Evolutionary conservation across 2,329 filamentous ascomycete genomes (phyloP), one percentile per base, ranked within the genome.

Genomic region (Shiraia bambusicola): DNA sequence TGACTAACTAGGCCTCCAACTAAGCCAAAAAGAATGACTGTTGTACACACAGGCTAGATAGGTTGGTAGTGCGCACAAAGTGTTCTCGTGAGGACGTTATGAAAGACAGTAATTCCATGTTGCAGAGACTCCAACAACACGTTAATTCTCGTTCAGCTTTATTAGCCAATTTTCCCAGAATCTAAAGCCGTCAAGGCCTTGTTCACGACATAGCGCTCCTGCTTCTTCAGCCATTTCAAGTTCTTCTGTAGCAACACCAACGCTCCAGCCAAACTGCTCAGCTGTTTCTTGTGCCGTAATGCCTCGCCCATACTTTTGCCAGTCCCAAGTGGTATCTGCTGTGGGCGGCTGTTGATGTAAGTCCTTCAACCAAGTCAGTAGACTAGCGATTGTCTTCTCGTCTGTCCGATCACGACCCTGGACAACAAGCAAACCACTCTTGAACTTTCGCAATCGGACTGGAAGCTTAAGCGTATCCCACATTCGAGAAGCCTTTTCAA

Each of bases 171-270:
- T 98, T 69, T 87, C 83, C 93, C 93, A 98, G 68, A 95, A 98
- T 59, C 86, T 86, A 33, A 95, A 75, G 0, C 93, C 93, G 66
- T 96, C 91, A 11, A 97, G 81, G 4, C 89, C 86, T 59, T 95
- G 91, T 66, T 98, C 93, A 34, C 93, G 84, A 66, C 92, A 97
- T 14, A 98, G 67, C 2, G 83, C 82, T 0, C 93, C 93, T 41
- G 80, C 82, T 66, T 97, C 92, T 68, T 98, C 93, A 0, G 91
- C 91, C 92, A 98, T 96, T 65, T 96, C 88, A 10, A 98, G 76
- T 71, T 98, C 93, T 66, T 97, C 93, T 45, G 86, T 87, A 1
- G 93, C 93, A 15, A 98, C 92, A 7, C 93, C 93, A 6, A 98
- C 86, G 65, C 93, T 97, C 93, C 93, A 98, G 5, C 91, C 88